Evolutionary conservation across 1,284 basidiomycete genomes (phyloP).

Genomic region (Spongiforma sp.): DNA sequence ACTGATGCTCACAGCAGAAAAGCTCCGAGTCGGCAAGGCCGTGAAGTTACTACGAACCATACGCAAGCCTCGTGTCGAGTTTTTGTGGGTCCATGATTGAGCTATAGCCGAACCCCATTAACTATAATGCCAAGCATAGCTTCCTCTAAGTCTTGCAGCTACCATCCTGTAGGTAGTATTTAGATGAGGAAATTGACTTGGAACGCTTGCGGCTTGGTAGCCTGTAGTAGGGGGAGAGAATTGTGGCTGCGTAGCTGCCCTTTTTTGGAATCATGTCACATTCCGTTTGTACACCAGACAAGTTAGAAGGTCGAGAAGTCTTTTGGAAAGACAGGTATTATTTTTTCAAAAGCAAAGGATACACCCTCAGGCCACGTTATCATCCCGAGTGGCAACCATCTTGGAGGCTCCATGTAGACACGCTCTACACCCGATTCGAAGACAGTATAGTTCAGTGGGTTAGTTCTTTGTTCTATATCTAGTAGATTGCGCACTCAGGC

Average conservation of each 20-base stretch:
- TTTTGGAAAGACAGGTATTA: slow-evolving; percentile 18
- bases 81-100: neutral
- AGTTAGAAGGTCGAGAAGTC: neutral
- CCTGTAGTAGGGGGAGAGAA: no score
- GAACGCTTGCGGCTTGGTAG: no score
- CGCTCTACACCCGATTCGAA: neutral
- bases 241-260: no score
- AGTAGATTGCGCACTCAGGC: neutral
- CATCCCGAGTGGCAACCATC: slow-evolving; percentile 15
- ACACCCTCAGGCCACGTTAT: slow-evolving; percentile 11
- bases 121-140: neutral
- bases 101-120: neutral
- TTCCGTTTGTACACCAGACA: neutral
- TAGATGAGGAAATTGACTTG: no score
- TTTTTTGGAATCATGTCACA: neutral
- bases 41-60: neutral
- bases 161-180: no score
- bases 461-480: neutral
- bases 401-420: neutral
- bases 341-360: slow-evolving; percentile 10
- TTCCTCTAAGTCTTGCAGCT: no score
- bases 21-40: neutral
- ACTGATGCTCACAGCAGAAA: no score
- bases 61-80: neutral
- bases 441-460: slow-evolving; percentile 14